A percentile compares a stretch with the other conserved stretches of the same genome.
These are phyloP conservation scores for Cryptococcus amylolentus DNA, from an alignment of 1,284 basidiomycete species.

Conservation along the genomic window DNA sequence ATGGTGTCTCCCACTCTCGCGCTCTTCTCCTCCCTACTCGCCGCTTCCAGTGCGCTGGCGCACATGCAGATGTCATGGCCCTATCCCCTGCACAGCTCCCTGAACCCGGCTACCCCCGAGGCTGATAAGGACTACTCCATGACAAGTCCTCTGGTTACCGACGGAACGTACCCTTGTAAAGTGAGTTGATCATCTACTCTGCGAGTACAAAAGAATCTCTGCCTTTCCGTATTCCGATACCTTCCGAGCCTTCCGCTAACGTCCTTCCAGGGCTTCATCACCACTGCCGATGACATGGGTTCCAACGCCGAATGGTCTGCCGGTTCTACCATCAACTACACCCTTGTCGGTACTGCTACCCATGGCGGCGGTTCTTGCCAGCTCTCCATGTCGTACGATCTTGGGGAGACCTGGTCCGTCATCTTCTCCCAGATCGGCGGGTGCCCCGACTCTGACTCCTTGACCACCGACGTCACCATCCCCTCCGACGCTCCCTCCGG, in stretches of 20 bases:
- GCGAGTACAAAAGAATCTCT: neutral
- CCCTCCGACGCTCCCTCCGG: conserved; percentile 44
- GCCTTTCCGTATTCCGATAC: neutral
- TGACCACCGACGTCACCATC: conserved; percentile 38
- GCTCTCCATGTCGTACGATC: conserved; percentile 48
- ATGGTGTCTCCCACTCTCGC: neutral
- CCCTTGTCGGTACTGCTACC: conserved; percentile 40
- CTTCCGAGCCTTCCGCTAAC: neutral
- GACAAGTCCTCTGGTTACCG: conserved; percentile 41
- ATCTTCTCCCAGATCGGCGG: conserved; percentile 48
- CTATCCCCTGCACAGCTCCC: conserved; percentile 33
- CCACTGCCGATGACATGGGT: conserved; percentile 26
- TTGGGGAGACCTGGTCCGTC: conserved; percentile 49
- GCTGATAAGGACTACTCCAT: conserved; percentile 45
- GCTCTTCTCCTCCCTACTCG: conserved; percentile 8
- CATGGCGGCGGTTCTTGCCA: conserved; percentile 52
- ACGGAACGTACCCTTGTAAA: conserved; percentile 50
- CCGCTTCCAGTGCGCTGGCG: conserved; percentile 23
- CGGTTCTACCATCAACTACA: conserved; percentile 32
- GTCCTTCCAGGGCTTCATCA: conserved; percentile 40
- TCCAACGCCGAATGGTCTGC: conserved; percentile 38
- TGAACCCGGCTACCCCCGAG: conserved; percentile 36
- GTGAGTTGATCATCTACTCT: conserved; percentile 17
- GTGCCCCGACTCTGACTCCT: conserved; percentile 33
- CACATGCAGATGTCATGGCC: conserved; percentile 46